Evolutionary conservation across 1,284 basidiomycete genomes (phyloP).

Genomic region (Ceratobasidium papillatum): DNA sequence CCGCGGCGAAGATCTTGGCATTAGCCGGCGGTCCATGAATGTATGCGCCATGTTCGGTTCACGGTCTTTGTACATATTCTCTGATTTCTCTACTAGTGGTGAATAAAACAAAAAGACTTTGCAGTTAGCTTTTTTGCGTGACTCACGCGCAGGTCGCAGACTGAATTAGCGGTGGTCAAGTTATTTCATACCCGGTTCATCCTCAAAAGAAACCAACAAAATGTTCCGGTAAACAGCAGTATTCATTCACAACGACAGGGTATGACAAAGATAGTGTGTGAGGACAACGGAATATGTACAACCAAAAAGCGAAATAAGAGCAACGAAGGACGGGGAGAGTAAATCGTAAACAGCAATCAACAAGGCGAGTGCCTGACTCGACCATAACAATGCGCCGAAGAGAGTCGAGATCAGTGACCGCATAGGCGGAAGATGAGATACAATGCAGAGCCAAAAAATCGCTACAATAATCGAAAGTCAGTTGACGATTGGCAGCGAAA

Average conservation of each 20-base stretch:
- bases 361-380: background rate
- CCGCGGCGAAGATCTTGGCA: slow-evolving; percentile 61
- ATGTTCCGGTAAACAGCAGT: background rate
- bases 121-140: too few relatives aligned
- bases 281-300: background rate
- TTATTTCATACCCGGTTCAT: too few relatives aligned
- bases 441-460: slow-evolving; percentile 78
- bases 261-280: background rate
- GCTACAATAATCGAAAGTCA: slow-evolving; percentile 47
- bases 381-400: too few relatives aligned
- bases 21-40: slow-evolving; percentile 60
- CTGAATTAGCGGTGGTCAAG: too few relatives aligned
- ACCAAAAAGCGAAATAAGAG: background rate
- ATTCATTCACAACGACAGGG: background rate
- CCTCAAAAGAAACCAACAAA: too few relatives aligned
- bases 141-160: too few relatives aligned
- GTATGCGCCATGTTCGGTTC: too few relatives aligned
- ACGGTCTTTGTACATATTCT: too few relatives aligned
- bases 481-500: background rate
- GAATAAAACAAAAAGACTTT: too few relatives aligned
- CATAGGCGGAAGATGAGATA: slow-evolving; percentile 81
- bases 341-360: background rate
- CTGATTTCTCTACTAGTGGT: too few relatives aligned
- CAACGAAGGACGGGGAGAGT: background rate
- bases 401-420: slow-evolving; percentile 54